Percentiles rank a stretch among this genome's conserved stretches.
Conservation (phyloP, 2,329 filamentous ascomycete species). For the Monilinia polystroma region DNA sequence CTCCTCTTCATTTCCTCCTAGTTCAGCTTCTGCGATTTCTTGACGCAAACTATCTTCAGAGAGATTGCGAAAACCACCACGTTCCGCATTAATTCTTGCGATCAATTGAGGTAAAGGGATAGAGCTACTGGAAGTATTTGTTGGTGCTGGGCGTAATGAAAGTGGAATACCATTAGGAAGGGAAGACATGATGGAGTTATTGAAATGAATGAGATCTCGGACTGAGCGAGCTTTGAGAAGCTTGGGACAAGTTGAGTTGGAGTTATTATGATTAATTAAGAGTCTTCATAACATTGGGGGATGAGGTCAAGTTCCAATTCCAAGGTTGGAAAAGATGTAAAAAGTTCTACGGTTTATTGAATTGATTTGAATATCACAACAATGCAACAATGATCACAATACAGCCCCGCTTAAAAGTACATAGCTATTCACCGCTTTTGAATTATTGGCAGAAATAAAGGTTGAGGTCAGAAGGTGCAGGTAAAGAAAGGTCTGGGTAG, state of each 20-base stretch:
- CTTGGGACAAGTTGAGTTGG: not conserved
- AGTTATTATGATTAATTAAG: not conserved
- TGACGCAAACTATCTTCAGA: constrained; percentile 70
- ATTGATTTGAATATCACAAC: not conserved
- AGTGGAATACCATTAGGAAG: constrained; percentile 48
- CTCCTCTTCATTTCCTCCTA: constrained; percentile 22
- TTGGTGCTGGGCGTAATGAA: constrained; percentile 63
- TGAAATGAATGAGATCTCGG: not conserved
- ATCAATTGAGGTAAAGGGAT: constrained; percentile 73
- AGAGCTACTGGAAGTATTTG: constrained; percentile 49
- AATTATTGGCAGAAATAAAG: not conserved
- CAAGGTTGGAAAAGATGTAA: not conserved
- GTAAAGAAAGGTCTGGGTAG: not conserved
- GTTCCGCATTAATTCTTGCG: constrained; percentile 72
- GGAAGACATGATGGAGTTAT: not conserved
- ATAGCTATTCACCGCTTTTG: constrained; percentile 7
- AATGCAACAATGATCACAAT: too few relatives aligned
- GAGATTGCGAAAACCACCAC: constrained; percentile 78
- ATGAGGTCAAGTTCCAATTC: too few relatives aligned
- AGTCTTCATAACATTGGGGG: not conserved
- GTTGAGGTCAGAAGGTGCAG: not conserved
- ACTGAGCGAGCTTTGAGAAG: too few relatives aligned
- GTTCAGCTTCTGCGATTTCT: constrained; percentile 56
- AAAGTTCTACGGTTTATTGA: not conserved
- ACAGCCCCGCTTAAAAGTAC: too few relatives aligned